Base-by-base conservation (phyloP, 1,284 basidiomycete species). In the Schizophyllum amplum region DNA sequence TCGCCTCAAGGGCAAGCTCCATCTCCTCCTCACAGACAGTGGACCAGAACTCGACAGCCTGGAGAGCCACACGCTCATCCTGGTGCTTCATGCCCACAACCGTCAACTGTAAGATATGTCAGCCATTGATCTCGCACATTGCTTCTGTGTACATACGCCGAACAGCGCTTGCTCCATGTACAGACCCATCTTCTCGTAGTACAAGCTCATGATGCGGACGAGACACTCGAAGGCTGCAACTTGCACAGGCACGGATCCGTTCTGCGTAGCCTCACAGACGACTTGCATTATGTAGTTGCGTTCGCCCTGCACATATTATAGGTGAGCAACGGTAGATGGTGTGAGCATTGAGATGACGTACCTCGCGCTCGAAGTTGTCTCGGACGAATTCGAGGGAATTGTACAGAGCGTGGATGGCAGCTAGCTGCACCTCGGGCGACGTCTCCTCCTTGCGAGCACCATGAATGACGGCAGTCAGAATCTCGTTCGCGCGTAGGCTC, bases 201-300 rank as follows among this genome's bases (percentile, higher is more conserved):
- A 99, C 57, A 98, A 75, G 64, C 89, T 87, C 97, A 99, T 99
- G 69, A 98, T 96, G 66, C 88, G 84, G 51, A 99, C 97, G 17
- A 99, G 77, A 72, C 92, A 95, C 71, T 98, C 94, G 68, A 97
- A 99, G 1, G 95, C 89, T 46, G 85, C 92, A 22, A 95, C 87
- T 76, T 98, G 94, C 54, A 98, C 94, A 50, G 82, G 72, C 17
- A 89, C 82, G 4, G 85, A 73, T 1, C 79, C 61, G 63, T 86
- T 94, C 72, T 99, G 97, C 0, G 97, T 99, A 0, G 96, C 97
- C 70, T 99, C 97, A 70, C 96, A 99, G 24, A 99, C 92, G 54
- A 99, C 94, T 77, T 99, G 97, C 97, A 99, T 99, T 73, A 99
- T 99, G 76, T 98, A 99, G 75, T 98, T 99, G 55, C 96, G 86